Percentiles rank a stretch among this genome's conserved stretches.
phyloP scores from a whole-genome alignment of 352 stramenopile species.

The Globisporangium lucens region DNA sequence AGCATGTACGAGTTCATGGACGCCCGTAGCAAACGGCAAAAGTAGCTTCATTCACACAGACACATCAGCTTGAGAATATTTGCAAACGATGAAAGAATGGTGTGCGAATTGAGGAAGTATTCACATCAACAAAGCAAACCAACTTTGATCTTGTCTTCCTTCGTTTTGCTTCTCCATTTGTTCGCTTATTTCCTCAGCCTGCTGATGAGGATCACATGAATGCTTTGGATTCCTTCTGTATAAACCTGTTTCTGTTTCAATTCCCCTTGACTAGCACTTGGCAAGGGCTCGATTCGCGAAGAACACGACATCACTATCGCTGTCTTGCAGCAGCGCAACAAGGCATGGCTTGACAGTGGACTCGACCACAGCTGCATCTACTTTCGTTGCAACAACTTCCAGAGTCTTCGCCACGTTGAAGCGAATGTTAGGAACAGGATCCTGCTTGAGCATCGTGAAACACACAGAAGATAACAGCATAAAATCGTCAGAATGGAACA shows the following conservation, averaged over 20 bases:
- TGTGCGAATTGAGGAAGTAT: not conserved
- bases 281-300: constrained; percentile 85
- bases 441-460: constrained; percentile 34
- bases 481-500: constrained; percentile 22
- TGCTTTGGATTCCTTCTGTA: constrained; percentile 13
- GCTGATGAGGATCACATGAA: constrained; percentile 8
- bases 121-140: not conserved
- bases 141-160: not conserved
- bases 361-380: constrained; percentile 59
- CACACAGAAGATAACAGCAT: constrained; percentile 1
- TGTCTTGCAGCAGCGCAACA: constrained; percentile 84
- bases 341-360: constrained; percentile 85
- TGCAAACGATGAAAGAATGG: not conserved
- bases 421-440: constrained; percentile 97
- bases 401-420: constrained; percentile 99
- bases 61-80: not conserved
- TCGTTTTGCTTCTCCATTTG: constrained; percentile 8
- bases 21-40: constrained; percentile 5
- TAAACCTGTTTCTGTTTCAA: constrained; percentile 8
- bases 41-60: not conserved
- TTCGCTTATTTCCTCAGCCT: constrained; percentile 2
- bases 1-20: constrained; percentile 27
- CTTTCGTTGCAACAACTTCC: constrained; percentile 75
- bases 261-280: constrained; percentile 38
- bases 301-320: constrained; percentile 92